These are phyloP conservation scores for Daucus carota DNA, from an alignment of 129 eudicot species.

Conservation along the genomic window DH1_v3.0 NC_030386.2:16221501-16222000, in stretches of 20 bases:
- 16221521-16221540: constrained; percentile 2
- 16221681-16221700: not conserved
- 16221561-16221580: not conserved
- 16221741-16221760: constrained; percentile 25
- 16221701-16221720: constrained; percentile 20
- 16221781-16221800: constrained; percentile 16
- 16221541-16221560: not conserved
- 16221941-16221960: constrained; percentile 32
- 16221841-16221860: constrained; percentile 23
- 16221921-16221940: constrained; percentile 17
- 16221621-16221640: not conserved
- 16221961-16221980: constrained; percentile 59
- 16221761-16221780: constrained; percentile 24
- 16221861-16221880: not conserved
- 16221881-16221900: constrained; percentile 3
- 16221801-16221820: not conserved
- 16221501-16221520: not conserved
- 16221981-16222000: constrained; percentile 16
- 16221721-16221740: constrained; percentile 22
- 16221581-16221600: not conserved
- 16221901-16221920: not conserved
- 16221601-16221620: constrained; percentile 3
- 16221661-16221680: not conserved
- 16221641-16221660: not conserved
- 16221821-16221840: constrained; percentile 23